Evolutionary conservation across 192 early-diverging fungal species (phyloP).

Genomic region (Spinellus fusiger): DNA sequence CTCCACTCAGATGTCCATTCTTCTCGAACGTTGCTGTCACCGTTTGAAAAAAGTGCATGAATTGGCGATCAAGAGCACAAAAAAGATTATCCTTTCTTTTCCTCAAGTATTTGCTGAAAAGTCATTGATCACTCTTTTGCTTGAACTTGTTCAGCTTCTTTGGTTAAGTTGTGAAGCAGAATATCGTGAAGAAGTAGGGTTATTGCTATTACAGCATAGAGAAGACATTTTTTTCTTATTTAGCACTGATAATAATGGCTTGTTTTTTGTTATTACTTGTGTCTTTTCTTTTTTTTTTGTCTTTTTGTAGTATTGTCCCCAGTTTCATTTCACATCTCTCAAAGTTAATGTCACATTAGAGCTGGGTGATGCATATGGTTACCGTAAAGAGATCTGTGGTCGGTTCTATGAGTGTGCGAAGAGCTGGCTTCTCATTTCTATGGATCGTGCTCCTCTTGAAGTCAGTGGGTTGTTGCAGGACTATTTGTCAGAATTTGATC

Average conservation of each 20-base stretch:
- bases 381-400: slow-evolving; percentile 62
- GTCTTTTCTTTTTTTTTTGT: background rate
- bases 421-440: slow-evolving; percentile 61
- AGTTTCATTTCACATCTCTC: slow-evolving; percentile 60
- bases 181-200: slow-evolving; percentile 57
- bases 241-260: slow-evolving; percentile 3
- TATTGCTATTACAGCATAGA: background rate
- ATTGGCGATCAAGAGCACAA: slow-evolving; percentile 57
- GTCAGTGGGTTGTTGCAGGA: slow-evolving; percentile 61
- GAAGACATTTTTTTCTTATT: background rate
- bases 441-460: slow-evolving; percentile 62
- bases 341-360: slow-evolving; percentile 60
- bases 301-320: slow-evolving; percentile 51
- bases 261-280: background rate
- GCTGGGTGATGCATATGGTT: slow-evolving; percentile 64
- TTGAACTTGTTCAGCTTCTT: slow-evolving; percentile 79
- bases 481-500: slow-evolving; percentile 59
- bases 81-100: slow-evolving; percentile 53
- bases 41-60: slow-evolving; percentile 64
- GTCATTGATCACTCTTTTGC: slow-evolving; percentile 54
- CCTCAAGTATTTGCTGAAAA: slow-evolving; percentile 80
- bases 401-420: slow-evolving; percentile 53
- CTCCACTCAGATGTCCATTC: slow-evolving; percentile 51
- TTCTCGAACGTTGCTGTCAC: slow-evolving; percentile 61
- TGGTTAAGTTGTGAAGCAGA: slow-evolving; percentile 77